Conservation (phyloP, 2,329 filamentous ascomycete species). For the Colletotrichum shisoi region DNA sequence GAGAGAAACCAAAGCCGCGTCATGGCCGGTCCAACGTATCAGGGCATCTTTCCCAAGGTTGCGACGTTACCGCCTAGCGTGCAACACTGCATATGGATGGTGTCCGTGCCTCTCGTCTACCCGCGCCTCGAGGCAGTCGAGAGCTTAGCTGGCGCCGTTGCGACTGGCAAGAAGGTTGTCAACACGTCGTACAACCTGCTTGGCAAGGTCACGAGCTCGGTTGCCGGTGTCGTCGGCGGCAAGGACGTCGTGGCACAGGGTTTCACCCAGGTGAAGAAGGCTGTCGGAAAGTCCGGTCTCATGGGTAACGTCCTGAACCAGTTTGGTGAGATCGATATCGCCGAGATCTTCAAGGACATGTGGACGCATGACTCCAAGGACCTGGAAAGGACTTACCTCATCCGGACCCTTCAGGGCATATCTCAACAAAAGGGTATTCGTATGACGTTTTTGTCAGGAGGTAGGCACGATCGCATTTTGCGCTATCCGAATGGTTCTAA, state of each 20-base stretch:
- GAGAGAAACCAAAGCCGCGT: conserved; percentile 91
- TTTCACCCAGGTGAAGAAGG: conserved; percentile 94
- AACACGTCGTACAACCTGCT: conserved; percentile 96
- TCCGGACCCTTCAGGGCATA: conserved; percentile 94
- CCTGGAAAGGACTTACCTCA: conserved; percentile 93
- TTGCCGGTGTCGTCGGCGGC: conserved; percentile 93
- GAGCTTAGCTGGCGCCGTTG: conserved; percentile 87
- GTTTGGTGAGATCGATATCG: conserved; percentile 93
- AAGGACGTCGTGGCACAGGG: conserved; percentile 92
- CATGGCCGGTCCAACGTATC: conserved; percentile 94
- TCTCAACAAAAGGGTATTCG: conserved; percentile 92
- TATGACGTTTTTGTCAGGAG: conserved; percentile 96
- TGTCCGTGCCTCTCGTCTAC: conserved; percentile 90
- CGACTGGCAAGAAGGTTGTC: conserved; percentile 94
- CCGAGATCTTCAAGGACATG: conserved; percentile 93
- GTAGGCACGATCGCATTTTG: conserved; percentile 52
- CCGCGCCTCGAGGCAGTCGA: conserved; percentile 91
- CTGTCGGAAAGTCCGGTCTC: conserved; percentile 90
- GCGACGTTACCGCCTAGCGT: conserved; percentile 89
- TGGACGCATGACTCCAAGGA: conserved; percentile 99
- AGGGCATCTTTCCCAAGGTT: conserved; percentile 95
- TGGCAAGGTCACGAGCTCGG: conserved; percentile 92
- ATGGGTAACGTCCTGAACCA: conserved; percentile 97
- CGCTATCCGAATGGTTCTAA: conserved; percentile 40
- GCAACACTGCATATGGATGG: conserved; percentile 96